phyloP scores from a whole-genome alignment of 768 basidiomycete genomes.

The Phlegmacium glaucopus region DNA sequence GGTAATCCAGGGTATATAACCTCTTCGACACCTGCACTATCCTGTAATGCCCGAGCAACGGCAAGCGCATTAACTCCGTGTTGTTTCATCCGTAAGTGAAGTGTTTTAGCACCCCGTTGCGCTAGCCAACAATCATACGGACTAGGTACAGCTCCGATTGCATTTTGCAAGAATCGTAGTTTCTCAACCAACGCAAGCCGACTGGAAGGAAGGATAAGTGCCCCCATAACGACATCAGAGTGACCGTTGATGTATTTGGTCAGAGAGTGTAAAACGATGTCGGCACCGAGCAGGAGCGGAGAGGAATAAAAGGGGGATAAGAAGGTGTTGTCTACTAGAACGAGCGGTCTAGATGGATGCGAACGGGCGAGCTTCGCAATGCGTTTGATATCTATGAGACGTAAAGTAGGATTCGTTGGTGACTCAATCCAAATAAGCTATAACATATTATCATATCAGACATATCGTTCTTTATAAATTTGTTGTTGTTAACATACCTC shows the following conservation, averaged over 20 bases:
- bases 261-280: slow-evolving; percentile 79
- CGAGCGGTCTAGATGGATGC: slow-evolving; percentile 63
- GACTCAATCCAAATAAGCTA: slow-evolving; percentile 94
- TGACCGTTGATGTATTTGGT: slow-evolving; percentile 95
- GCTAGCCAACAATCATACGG: slow-evolving; percentile 89
- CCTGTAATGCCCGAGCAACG: slow-evolving; percentile 61
- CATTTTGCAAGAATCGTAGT: slow-evolving; percentile 88
- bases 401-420: slow-evolving; percentile 93
- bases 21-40: slow-evolving; percentile 59
- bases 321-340: slow-evolving; percentile 95
- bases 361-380: slow-evolving; percentile 64
- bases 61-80: slow-evolving; percentile 82
- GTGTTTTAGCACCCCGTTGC: slow-evolving; percentile 88
- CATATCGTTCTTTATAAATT: not conserved
- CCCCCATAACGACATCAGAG: slow-evolving; percentile 91
- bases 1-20: slow-evolving; percentile 87
- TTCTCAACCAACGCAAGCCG: slow-evolving; percentile 45
- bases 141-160: slow-evolving; percentile 80
- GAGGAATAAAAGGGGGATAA: slow-evolving; percentile 89
- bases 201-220: slow-evolving; percentile 63
- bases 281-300: slow-evolving; percentile 81
- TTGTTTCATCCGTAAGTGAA: slow-evolving; percentile 81
- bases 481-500: slow-evolving; percentile 73
- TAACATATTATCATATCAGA: not conserved
- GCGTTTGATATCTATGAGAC: slow-evolving; percentile 75